A percentile compares a stretch with the other conserved stretches of the same genome.
Conservation (phyloP, 2,329 filamentous ascomycete species). For the Fusarium pininemorale region DNA sequence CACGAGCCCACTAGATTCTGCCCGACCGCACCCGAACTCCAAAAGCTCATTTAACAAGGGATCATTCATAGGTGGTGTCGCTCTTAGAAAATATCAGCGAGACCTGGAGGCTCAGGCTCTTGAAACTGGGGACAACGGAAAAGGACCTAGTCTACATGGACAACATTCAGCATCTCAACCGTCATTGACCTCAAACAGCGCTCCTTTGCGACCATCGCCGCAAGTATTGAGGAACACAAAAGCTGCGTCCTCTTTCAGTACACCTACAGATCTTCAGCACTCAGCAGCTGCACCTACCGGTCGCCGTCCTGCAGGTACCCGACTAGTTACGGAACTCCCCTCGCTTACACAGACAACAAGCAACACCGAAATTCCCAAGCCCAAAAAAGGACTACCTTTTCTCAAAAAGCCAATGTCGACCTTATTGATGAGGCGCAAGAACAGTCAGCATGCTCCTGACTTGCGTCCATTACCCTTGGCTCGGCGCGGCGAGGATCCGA, state of each 20-base stretch:
- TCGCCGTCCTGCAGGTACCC: conserved; percentile 55
- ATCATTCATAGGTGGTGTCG: conserved; percentile 65
- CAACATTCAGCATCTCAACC: conserved; percentile 33
- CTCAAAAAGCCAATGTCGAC: conserved; percentile 69
- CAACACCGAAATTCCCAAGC: conserved; percentile 54
- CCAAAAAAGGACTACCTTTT: conserved; percentile 65
- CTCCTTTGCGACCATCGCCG: conserved; percentile 39
- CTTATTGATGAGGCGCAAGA: conserved; percentile 65
- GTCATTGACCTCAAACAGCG: conserved; percentile 31
- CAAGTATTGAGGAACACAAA: conserved; percentile 44
- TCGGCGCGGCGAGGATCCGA: conserved; percentile 54
- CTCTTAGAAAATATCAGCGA: conserved; percentile 61
- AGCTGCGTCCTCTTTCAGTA: conserved; percentile 53
- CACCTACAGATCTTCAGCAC: conserved; percentile 59
- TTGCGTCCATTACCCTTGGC: conserved; percentile 52
- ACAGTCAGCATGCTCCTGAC: conserved; percentile 59
- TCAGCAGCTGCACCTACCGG: conserved; percentile 44
- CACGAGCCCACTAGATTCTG: conserved; percentile 34
- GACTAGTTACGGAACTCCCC: conserved; percentile 52
- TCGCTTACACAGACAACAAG: conserved; percentile 43
- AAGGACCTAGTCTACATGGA: conserved; percentile 18
- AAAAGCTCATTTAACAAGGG: conserved; percentile 50
- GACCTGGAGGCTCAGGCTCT: conserved; percentile 44
- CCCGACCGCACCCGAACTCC: conserved; percentile 40
- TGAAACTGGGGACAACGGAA: conserved; percentile 30